Percentiles rank a stretch among this genome's conserved stretches.
phyloP scores from a whole-genome alignment of 31 red algal genomes.

The Porphyra umbilicalis region DNA sequence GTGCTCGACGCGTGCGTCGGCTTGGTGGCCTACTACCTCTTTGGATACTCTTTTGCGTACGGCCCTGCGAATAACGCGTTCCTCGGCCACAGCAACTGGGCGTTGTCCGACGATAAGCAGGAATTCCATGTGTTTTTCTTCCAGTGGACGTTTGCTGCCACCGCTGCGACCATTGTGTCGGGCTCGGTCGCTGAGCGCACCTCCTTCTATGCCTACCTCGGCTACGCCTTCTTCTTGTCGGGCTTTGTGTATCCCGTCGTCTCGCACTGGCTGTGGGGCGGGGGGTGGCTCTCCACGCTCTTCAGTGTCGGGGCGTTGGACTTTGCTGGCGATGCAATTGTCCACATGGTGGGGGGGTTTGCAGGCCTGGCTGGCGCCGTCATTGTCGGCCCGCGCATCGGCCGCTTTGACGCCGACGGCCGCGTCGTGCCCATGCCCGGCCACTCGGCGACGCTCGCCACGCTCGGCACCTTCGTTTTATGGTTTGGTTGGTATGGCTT shows the following conservation, averaged over 20 bases:
- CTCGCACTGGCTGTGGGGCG: slow-evolving; percentile 63
- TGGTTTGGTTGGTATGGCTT: slow-evolving; percentile 99
- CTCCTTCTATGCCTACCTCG: slow-evolving; percentile 9
- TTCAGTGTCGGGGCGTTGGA: slow-evolving; percentile 71
- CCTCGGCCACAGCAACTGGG: background rate
- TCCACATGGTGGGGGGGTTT: slow-evolving; percentile 89
- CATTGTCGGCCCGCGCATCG: slow-evolving; percentile 83
- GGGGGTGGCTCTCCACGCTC: slow-evolving; percentile 37
- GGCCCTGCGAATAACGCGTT: background rate
- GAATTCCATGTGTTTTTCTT: slow-evolving; percentile 3
- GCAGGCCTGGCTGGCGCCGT: slow-evolving; percentile 62
- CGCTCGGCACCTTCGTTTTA: slow-evolving; percentile 20
- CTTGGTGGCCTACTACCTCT: slow-evolving; percentile 18
- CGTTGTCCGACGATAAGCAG: background rate
- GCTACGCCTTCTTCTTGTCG: slow-evolving; percentile 24
- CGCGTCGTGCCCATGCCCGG: slow-evolving; percentile 85
- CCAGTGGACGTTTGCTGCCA: slow-evolving; percentile 21
- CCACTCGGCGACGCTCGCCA: slow-evolving; percentile 59
- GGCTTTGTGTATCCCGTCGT: slow-evolving; percentile 89
- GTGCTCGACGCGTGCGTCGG: slow-evolving; percentile 17
- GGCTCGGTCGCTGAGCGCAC: slow-evolving; percentile 25
- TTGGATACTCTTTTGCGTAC: slow-evolving; percentile 27
- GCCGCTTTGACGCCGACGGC: slow-evolving; percentile 85
- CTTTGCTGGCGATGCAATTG: slow-evolving; percentile 86
- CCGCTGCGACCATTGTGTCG: slow-evolving; percentile 27